Conservation (phyloP, 176 grass and related monocot genomes). For the Saccharum officinarum region DNA sequence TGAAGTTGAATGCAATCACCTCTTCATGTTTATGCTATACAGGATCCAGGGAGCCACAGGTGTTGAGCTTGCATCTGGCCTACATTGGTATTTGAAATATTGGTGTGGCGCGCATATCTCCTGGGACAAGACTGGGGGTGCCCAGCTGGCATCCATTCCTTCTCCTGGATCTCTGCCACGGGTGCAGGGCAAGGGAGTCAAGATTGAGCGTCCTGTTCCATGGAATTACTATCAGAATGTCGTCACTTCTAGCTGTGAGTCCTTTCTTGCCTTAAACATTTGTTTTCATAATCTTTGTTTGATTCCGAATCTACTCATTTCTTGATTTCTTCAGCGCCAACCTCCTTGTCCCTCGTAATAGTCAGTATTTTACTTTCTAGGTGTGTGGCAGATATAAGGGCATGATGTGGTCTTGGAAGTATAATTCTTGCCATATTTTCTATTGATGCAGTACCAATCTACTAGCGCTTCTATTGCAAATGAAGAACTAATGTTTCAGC, state of each 20-base stretch:
- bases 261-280: slow-evolving; percentile 33
- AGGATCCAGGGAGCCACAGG: slow-evolving; percentile 86
- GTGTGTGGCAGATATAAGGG: slow-evolving; percentile 10
- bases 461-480: neutral
- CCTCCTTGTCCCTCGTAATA: neutral
- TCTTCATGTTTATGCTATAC: slow-evolving; percentile 25
- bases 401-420: neutral
- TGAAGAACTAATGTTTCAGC: neutral
- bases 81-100: slow-evolving; percentile 97
- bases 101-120: slow-evolving; percentile 90
- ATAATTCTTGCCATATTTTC: neutral
- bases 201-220: slow-evolving; percentile 81
- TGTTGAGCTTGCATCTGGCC: slow-evolving; percentile 82
- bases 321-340: slow-evolving; percentile 11
- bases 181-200: slow-evolving; percentile 62
- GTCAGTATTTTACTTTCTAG: neutral
- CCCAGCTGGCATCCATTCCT: slow-evolving; percentile 67
- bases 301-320: neutral
- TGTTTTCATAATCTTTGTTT: slow-evolving; percentile 10
- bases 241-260: slow-evolving; percentile 96
- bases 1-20: slow-evolving; percentile 17
- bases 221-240: slow-evolving; percentile 99
- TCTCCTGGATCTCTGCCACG: slow-evolving; percentile 59
- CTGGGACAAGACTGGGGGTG: slow-evolving; percentile 93
- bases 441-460: slow-evolving; percentile 20